Evolutionary conservation across 2,329 filamentous ascomycete genomes (phyloP).

Genomic region (Aspergillus sp.): DNA sequence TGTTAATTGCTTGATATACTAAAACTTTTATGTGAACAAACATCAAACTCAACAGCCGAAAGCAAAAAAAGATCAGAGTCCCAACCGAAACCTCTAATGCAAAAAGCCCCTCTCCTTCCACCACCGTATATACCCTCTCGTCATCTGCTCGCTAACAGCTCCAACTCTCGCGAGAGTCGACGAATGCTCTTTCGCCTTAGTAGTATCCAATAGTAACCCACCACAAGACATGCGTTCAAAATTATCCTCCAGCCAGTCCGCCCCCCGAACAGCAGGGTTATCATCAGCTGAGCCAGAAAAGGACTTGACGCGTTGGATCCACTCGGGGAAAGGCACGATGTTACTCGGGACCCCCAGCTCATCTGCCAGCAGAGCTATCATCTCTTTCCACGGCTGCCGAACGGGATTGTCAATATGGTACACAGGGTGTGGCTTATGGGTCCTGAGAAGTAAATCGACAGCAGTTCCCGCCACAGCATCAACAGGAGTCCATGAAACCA

Average conservation of each 20-base stretch:
- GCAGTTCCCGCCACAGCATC: conserved; percentile 39
- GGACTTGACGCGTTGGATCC: conserved; percentile 38
- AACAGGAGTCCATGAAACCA: conserved; percentile 50
- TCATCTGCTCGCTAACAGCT: conserved; percentile 6
- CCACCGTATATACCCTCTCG: conserved; percentile 10
- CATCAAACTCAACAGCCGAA: too few relatives aligned
- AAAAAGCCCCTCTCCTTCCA: conserved; percentile 16
- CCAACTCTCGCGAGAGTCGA: conserved; percentile 4
- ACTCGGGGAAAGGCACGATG: conserved; percentile 42
- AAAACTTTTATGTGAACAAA: not conserved
- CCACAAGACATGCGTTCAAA: conserved; percentile 48
- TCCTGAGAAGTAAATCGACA: conserved; percentile 32
- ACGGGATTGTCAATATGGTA: conserved; percentile 51
- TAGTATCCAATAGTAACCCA: conserved; percentile 42
- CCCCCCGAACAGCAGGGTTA: conserved; percentile 31
- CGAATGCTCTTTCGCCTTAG: conserved; percentile 38
- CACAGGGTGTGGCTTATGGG: conserved; percentile 27
- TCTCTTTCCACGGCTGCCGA: conserved; percentile 42
- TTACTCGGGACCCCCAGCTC: conserved; percentile 32
- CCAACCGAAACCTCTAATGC: not conserved
- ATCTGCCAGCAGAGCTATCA: conserved; percentile 35
- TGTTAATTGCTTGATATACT: too few relatives aligned
- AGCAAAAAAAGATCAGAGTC: not conserved
- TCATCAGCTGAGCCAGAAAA: conserved; percentile 20
- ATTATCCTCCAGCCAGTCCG: conserved; percentile 34